Evolutionary conservation across 108 stramenopile genomes (phyloP).

Genomic region (Aurantiochytrium sp.): DNA sequence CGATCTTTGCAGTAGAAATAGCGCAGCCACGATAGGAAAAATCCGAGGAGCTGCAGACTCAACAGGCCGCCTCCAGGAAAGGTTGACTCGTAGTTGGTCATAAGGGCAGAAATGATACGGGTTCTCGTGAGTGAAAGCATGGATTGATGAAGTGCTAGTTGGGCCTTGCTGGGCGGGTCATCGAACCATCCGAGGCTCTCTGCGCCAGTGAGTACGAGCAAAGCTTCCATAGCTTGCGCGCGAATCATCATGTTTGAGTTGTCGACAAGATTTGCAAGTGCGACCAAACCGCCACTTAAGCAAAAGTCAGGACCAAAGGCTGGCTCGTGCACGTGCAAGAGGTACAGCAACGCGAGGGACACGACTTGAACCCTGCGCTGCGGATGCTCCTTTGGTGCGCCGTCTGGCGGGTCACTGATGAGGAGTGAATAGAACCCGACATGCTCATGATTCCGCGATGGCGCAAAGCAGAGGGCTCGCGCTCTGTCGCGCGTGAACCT

Average conservation of each 20-base stretch:
- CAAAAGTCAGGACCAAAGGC: background rate
- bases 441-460: background rate
- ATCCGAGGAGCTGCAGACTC: background rate
- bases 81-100: background rate
- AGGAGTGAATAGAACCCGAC: background rate
- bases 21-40: background rate
- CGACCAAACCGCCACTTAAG: background rate
- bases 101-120: background rate
- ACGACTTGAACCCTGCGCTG: background rate
- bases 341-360: background rate
- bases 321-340: background rate
- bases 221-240: background rate
- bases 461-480: background rate
- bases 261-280: background rate
- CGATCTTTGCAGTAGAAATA: conserved; percentile 3
- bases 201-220: background rate
- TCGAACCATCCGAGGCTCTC: background rate
- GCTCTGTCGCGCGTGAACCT: background rate
- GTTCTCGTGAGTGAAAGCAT: background rate
- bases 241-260: background rate
- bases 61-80: background rate
- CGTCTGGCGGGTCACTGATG: background rate
- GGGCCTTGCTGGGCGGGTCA: background rate
- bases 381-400: background rate
- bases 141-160: background rate